phyloP scores from a whole-genome alignment of 106 monocot species.

The Dactylorhiza incarnata region DNA sequence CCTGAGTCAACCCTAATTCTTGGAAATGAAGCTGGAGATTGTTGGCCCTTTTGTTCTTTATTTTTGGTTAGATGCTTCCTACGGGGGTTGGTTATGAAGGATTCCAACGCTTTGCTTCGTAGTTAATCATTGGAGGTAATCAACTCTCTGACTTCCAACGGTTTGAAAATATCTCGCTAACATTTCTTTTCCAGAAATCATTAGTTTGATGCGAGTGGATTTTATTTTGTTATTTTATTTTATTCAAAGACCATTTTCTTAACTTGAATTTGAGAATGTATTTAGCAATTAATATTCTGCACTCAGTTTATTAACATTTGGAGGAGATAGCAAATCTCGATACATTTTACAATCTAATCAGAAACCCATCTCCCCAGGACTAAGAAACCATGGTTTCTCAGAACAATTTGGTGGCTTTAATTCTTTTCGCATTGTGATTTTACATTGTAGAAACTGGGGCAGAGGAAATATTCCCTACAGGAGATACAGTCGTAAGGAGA shows the following conservation, averaged over 20 bases:
- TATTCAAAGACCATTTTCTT: neutral
- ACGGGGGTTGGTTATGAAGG: constrained; percentile 5
- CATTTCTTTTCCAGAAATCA: neutral
- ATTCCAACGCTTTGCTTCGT: constrained; percentile 1
- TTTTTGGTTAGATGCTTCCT: neutral
- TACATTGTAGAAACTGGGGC: no score
- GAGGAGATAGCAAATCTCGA: constrained; percentile 17
- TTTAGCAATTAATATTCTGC: neutral
- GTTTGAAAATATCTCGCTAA: neutral
- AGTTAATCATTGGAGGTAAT: constrained; percentile 1
- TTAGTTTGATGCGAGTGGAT: neutral
- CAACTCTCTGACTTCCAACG: neutral
- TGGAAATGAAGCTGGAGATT: neutral
- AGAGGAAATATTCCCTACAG: constrained; percentile 11
- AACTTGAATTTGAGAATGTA: neutral
- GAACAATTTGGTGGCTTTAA: no score
- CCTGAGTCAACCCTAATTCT: neutral
- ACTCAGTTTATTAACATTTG: constrained; percentile 32
- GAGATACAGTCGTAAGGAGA: neutral
- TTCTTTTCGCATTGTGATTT: no score
- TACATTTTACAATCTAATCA: no score
- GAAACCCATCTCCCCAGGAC: no score
- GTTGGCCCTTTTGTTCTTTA: neutral
- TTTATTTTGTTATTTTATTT: neutral
- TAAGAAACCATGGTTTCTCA: no score